These are phyloP conservation scores for Populus simonii DNA, from an alignment of 345 rosid species.

Conservation along the genomic window DNA sequence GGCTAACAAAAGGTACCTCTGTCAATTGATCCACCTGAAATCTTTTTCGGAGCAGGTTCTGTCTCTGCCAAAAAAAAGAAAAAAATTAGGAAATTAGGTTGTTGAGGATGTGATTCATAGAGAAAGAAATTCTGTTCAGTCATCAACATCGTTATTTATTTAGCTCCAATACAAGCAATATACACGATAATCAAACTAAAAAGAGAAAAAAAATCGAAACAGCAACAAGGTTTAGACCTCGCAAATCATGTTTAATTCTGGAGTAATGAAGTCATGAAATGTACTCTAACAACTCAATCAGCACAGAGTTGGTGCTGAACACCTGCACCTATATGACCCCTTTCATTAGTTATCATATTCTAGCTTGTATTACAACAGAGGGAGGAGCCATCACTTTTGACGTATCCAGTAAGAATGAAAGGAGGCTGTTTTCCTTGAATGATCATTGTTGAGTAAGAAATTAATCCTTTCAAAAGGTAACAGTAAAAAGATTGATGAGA, in stretches of 20 bases:
- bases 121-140: neutral
- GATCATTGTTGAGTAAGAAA: neutral
- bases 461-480: neutral
- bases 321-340: neutral
- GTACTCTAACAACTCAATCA: neutral
- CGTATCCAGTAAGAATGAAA: neutral
- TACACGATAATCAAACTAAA: neutral
- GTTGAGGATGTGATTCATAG: neutral
- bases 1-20: constrained; percentile 46
- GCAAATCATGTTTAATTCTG: neutral
- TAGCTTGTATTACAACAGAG: neutral
- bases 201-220: neutral
- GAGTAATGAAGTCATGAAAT: neutral
- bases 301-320: neutral
- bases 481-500: neutral
- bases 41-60: constrained; percentile 48
- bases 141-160: too few species aligned
- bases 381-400: neutral
- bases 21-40: constrained; percentile 61
- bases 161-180: neutral
- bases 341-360: neutral
- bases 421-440: neutral
- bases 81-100: neutral
- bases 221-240: neutral
- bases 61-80: constrained; percentile 42